Evolutionary conservation across 2,329 filamentous ascomycete genomes (phyloP).

Genomic region (Fusarium hostae): DNA sequence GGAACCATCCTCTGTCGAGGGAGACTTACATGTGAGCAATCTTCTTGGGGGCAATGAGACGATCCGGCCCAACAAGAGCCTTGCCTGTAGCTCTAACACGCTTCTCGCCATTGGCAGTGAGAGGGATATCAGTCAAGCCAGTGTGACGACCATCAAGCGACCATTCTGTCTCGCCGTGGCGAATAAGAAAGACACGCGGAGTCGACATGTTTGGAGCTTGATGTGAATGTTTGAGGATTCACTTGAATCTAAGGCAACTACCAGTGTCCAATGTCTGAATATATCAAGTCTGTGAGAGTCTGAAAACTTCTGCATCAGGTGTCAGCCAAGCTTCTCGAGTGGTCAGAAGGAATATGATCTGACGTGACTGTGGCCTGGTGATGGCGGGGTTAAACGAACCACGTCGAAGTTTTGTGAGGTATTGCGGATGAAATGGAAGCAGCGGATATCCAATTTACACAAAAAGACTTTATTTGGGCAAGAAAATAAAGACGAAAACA

Average conservation of each 20-base stretch:
- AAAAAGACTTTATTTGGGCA: neutral
- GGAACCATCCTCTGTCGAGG: neutral
- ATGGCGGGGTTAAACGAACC: slow-evolving; percentile 17
- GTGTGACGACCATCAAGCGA: slow-evolving; percentile 88
- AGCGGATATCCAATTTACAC: neutral
- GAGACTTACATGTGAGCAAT: slow-evolving; percentile 80
- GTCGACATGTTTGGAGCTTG: slow-evolving; percentile 52
- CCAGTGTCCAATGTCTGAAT: neutral
- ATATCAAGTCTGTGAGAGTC: neutral
- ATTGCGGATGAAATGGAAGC: neutral
- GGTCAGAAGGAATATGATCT: slow-evolving; percentile 17
- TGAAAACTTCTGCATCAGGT: neutral
- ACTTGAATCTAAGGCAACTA: neutral
- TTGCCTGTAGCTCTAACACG: slow-evolving; percentile 80
- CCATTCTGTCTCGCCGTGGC: slow-evolving; percentile 97
- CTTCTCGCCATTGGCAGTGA: slow-evolving; percentile 84
- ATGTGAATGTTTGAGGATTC: neutral
- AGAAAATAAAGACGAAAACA: neutral
- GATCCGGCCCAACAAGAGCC: slow-evolving; percentile 84
- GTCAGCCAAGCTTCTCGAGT: neutral
- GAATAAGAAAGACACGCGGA: slow-evolving; percentile 82
- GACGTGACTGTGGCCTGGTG: slow-evolving; percentile 13
- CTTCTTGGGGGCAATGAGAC: slow-evolving; percentile 84
- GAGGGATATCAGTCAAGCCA: slow-evolving; percentile 83
- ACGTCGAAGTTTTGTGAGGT: neutral